phyloP scores from a whole-genome alignment of 108 stramenopile genomes.

The Poteriospumella lacustris region DNA sequence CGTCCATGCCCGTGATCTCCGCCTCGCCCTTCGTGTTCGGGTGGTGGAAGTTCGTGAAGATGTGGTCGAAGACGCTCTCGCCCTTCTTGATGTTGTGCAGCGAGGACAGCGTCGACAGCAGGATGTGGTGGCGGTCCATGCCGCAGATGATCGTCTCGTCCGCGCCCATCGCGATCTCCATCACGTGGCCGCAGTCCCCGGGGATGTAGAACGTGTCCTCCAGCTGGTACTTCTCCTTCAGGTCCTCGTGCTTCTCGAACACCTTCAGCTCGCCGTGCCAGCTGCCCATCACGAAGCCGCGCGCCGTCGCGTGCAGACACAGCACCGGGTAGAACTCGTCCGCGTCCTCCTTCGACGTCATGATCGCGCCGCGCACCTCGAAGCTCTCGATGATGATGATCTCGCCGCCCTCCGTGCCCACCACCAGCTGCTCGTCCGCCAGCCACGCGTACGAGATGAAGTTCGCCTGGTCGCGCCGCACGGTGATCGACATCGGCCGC shows the following conservation, averaged over 20 bases:
- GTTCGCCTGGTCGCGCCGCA: constrained; percentile 44
- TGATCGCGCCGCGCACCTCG: constrained; percentile 48
- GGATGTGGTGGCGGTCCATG: constrained; percentile 35
- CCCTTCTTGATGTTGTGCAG: constrained; percentile 19
- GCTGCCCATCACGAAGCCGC: neutral
- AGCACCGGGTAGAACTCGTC: constrained; percentile 11
- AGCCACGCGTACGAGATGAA: constrained; percentile 57
- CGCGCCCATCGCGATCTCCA: neutral
- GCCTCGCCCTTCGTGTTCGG: constrained; percentile 34
- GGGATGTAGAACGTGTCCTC: neutral
- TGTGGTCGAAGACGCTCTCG: neutral
- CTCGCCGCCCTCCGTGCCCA: constrained; percentile 52
- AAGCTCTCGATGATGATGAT: constrained; percentile 44
- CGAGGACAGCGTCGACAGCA: constrained; percentile 28
- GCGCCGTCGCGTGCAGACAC: neutral
- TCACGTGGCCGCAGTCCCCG: constrained; percentile 9
- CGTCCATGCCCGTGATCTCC: constrained; percentile 53
- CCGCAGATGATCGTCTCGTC: neutral
- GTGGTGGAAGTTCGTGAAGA: neutral
- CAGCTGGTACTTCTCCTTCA: neutral
- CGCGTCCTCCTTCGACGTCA: constrained; percentile 32
- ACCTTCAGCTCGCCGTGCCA: neutral
- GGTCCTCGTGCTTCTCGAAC: constrained; percentile 19
- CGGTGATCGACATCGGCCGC: constrained; percentile 36
- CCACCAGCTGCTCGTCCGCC: constrained; percentile 49